Percentiles rank a stretch among this genome's conserved stretches.
These are phyloP conservation scores for Nitzschia sp. DNA, from an alignment of 108 stramenopile species.

Conservation along the genomic window DNA sequence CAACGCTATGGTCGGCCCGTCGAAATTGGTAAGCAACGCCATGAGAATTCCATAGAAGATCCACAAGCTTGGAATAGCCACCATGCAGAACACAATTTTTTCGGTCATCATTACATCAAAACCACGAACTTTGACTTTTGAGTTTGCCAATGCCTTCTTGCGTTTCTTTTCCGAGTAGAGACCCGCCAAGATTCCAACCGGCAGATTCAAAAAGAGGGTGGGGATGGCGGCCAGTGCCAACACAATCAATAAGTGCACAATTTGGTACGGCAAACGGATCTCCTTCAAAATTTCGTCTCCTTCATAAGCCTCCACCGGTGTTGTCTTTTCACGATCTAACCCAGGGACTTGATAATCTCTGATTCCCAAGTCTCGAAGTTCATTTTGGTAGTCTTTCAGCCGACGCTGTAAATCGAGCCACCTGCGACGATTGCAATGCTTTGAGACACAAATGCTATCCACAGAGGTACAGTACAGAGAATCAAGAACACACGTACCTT, in stretches of 20 bases:
- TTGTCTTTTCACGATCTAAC: slow-evolving; percentile 47
- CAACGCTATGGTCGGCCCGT: slow-evolving; percentile 80
- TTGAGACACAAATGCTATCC: no score
- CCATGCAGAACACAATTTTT: slow-evolving; percentile 93
- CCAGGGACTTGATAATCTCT: slow-evolving; percentile 89
- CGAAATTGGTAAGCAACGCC: slow-evolving; percentile 68
- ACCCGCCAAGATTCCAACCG: slow-evolving; percentile 89
- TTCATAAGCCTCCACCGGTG: slow-evolving; percentile 35
- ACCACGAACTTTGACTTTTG: slow-evolving; percentile 94
- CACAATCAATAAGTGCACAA: slow-evolving; percentile 83
- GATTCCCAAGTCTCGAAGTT: slow-evolving; percentile 85
- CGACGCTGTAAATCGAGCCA: slow-evolving; percentile 80
- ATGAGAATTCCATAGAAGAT: slow-evolving; percentile 80
- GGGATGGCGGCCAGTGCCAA: slow-evolving; percentile 85
- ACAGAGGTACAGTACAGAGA: no score
- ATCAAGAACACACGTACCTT: slow-evolving; percentile 65
- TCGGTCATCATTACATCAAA: slow-evolving; percentile 95
- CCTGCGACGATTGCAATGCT: neutral
- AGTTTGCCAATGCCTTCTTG: slow-evolving; percentile 88
- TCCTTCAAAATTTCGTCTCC: slow-evolving; percentile 71
- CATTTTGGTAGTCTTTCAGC: slow-evolving; percentile 80
- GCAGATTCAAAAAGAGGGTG: slow-evolving; percentile 88
- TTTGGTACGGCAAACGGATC: slow-evolving; percentile 78
- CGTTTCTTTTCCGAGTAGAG: slow-evolving; percentile 82
- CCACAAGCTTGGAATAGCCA: slow-evolving; percentile 95